Evolutionary conservation across 2,329 filamentous ascomycete species (phyloP).

Genomic region (Colletotrichum sp.): DNA sequence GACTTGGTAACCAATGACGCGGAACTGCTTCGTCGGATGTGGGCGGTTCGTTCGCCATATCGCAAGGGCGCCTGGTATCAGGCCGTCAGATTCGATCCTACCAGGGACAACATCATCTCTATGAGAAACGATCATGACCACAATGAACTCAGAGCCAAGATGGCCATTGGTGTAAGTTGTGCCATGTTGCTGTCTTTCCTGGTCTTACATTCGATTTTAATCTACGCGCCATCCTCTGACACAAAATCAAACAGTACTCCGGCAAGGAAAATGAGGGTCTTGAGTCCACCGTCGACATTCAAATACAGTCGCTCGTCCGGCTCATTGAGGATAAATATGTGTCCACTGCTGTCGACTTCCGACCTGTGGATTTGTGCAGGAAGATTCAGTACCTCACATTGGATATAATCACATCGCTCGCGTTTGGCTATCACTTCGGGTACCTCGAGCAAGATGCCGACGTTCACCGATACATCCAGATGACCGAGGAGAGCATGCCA

Average conservation of each 20-base stretch:
- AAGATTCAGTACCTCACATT: constrained; percentile 60
- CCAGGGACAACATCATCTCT: constrained; percentile 36
- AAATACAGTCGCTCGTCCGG: constrained; percentile 49
- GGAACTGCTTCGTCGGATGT: constrained; percentile 37
- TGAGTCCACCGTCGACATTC: constrained; percentile 54
- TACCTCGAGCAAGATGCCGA: constrained; percentile 53
- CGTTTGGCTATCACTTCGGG: constrained; percentile 56
- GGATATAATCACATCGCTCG: constrained; percentile 60
- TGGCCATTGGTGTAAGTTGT: constrained; percentile 47
- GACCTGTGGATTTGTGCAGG: constrained; percentile 51
- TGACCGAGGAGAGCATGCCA: constrained; percentile 46
- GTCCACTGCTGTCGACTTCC: constrained; percentile 34
- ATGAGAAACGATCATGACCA: constrained; percentile 44
- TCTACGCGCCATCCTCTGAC: not conserved
- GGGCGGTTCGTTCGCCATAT: constrained; percentile 35
- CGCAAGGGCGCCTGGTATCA: constrained; percentile 41
- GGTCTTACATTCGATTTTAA: not conserved
- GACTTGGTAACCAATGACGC: constrained; percentile 38
- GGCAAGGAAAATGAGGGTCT: constrained; percentile 58
- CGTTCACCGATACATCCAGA: constrained; percentile 52
- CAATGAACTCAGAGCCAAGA: constrained; percentile 46
- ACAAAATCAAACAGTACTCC: constrained; percentile 44
- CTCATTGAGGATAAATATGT: constrained; percentile 54
- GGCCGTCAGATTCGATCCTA: constrained; percentile 36
- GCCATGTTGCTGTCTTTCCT: not conserved